Evolutionary conservation across 2,329 filamentous ascomycete species (phyloP).

Genomic region (Alternaria panax): DNA sequence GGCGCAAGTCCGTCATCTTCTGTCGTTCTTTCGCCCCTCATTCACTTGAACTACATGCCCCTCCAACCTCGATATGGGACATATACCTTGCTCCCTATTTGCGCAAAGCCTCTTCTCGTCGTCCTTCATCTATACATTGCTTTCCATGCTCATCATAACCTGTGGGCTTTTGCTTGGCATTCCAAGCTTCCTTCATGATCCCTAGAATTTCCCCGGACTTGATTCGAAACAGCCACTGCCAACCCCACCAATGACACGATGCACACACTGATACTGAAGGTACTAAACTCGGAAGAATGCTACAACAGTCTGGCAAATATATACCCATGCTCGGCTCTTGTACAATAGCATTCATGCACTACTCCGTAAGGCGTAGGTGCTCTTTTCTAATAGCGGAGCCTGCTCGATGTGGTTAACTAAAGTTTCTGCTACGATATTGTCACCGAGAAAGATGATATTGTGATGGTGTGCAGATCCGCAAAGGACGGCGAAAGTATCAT

Average conservation of each 20-base stretch:
- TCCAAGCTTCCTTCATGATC: conserved; percentile 1
- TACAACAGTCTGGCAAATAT: background rate
- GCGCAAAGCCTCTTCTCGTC: background rate
- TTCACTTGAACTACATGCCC: background rate
- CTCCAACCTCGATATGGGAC: background rate
- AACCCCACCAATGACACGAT: background rate
- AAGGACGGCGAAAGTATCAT: background rate
- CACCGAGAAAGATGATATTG: background rate
- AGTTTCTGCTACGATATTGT: background rate
- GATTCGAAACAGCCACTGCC: background rate
- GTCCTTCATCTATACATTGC: background rate
- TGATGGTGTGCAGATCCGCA: background rate
- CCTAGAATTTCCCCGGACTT: background rate
- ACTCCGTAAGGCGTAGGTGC: conserved; percentile 4
- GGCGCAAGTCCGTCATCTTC: background rate
- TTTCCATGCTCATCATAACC: no score
- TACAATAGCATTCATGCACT: background rate
- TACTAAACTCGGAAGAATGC: background rate
- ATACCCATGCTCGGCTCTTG: background rate
- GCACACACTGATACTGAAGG: background rate
- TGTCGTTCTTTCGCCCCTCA: background rate
- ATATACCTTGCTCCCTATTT: background rate
- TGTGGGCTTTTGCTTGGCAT: background rate
- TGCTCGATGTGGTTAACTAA: background rate
- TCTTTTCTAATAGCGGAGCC: background rate